Percentiles rank a stretch among this genome's conserved stretches.
Conservation (phyloP, 345 rosid genomes). For the Iberis pinnata region DNA sequence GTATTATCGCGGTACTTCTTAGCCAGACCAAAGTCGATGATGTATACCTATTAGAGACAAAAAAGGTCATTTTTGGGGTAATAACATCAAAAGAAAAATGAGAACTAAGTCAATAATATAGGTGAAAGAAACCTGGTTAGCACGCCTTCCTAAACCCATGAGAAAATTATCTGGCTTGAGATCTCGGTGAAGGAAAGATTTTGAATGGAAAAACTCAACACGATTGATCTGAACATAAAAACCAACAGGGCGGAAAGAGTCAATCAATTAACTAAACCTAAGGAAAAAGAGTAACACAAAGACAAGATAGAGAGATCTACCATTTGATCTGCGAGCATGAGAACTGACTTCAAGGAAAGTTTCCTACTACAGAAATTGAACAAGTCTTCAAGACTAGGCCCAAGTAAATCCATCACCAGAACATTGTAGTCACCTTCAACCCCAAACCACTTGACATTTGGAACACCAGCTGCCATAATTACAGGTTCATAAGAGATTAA, state of each 20-base stretch:
- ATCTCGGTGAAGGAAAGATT: slow-evolving; percentile 48
- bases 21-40: slow-evolving; percentile 91
- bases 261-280: not conserved
- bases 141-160: slow-evolving; percentile 93
- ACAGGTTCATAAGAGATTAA: not conserved
- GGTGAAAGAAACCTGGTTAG: slow-evolving; percentile 58
- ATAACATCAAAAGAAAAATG: not conserved
- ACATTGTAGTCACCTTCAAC: slow-evolving; percentile 41
- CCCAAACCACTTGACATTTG: slow-evolving; percentile 75
- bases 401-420: slow-evolving; percentile 93
- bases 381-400: slow-evolving; percentile 96
- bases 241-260: not conserved
- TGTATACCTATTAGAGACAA: slow-evolving; percentile 47
- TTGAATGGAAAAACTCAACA: slow-evolving; percentile 83
- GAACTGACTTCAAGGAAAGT: slow-evolving; percentile 55
- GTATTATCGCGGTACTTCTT: slow-evolving; percentile 81
- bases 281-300: not conserved
- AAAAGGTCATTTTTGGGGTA: not conserved
- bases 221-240: slow-evolving; percentile 57
- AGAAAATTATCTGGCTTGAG: slow-evolving; percentile 71
- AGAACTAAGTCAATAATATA: not conserved
- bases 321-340: slow-evolving; percentile 65
- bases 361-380: slow-evolving; percentile 95
- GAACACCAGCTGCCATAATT: slow-evolving; percentile 75
- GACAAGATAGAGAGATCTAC: slow-evolving; percentile 29